Percentiles rank a stretch among this genome's conserved stretches.
These are phyloP conservation scores for Melanogaster broomeanus DNA, from an alignment of 768 basidiomycete species.

Conservation along the genomic window DNA sequence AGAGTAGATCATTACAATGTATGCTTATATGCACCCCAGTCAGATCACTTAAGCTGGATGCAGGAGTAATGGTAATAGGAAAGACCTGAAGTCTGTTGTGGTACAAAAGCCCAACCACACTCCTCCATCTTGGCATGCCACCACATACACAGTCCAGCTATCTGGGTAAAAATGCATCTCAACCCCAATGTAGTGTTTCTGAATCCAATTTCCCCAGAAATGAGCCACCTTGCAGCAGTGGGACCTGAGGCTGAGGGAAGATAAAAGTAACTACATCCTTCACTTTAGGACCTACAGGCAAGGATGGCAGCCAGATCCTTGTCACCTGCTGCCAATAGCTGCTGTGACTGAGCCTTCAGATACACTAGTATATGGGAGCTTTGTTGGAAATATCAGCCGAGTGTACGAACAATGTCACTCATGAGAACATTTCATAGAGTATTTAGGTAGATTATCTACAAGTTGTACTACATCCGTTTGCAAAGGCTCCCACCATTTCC, in stretches of 20 bases:
- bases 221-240: constrained; percentile 1
- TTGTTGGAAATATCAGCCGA: too few relatives aligned
- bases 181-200: constrained; percentile 2
- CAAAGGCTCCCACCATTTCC: too few relatives aligned
- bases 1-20: too few relatives aligned
- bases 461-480: too few relatives aligned
- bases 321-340: constrained; percentile 83
- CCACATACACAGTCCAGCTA: constrained; percentile 11
- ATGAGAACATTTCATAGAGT: too few relatives aligned
- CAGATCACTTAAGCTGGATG: too few relatives aligned
- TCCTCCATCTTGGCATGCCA: constrained; percentile 30
- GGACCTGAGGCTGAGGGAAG: constrained; percentile 1
- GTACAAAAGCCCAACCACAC: constrained; percentile 1
- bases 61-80: constrained; percentile 10
- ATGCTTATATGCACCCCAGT: too few relatives aligned
- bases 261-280: background rate
- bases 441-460: too few relatives aligned
- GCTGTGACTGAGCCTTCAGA: constrained; percentile 84
- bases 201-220: constrained; percentile 3
- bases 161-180: constrained; percentile 10
- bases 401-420: too few relatives aligned
- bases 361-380: constrained; percentile 61
- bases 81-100: constrained; percentile 6
- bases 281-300: constrained; percentile 31
- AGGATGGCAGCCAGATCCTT: constrained; percentile 80